phyloP scores from a whole-genome alignment of 2,329 filamentous ascomycete genomes.

The Dothistroma pini region DNA sequence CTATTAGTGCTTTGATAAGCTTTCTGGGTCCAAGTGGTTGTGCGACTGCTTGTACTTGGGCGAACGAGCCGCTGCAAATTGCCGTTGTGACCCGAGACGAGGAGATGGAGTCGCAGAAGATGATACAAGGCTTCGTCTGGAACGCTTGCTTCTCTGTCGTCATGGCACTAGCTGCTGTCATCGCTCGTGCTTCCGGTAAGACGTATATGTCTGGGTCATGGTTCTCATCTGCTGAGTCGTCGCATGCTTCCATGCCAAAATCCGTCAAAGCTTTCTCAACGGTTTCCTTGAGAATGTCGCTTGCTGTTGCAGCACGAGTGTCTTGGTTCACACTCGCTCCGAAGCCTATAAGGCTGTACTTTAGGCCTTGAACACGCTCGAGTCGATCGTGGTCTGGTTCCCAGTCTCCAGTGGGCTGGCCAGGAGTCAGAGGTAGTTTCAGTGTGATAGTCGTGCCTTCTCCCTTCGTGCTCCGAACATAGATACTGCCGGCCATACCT shows the following conservation, averaged over 20 bases:
- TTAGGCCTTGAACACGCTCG: not conserved
- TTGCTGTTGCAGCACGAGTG: not conserved
- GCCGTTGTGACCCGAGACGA: not conserved
- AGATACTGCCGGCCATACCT: slow-evolving; percentile 27
- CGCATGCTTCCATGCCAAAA: not conserved
- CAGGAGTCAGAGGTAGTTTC: not conserved
- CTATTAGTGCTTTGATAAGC: slow-evolving; percentile 11
- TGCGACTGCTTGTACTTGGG: slow-evolving; percentile 7
- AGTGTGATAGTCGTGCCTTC: not conserved
- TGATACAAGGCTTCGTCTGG: not conserved
- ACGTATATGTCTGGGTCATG: not conserved
- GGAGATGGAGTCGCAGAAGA: slow-evolving; percentile 4
- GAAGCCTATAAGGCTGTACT: slow-evolving; percentile 6
- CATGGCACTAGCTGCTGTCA: not conserved
- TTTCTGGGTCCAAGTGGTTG: slow-evolving; percentile 24
- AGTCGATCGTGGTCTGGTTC: not conserved
- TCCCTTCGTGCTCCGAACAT: slow-evolving; percentile 25
- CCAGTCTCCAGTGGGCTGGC: not conserved
- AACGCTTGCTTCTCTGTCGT: not conserved
- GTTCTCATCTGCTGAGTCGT: not conserved
- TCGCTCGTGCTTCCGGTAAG: not conserved
- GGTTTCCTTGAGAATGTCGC: slow-evolving; percentile 5
- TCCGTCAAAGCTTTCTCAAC: slow-evolving; percentile 8
- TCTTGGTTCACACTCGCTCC: not conserved
- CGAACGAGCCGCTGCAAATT: not conserved